Conservation (phyloP, 1,284 basidiomycete species). For the Baeospora myosura region DNA sequence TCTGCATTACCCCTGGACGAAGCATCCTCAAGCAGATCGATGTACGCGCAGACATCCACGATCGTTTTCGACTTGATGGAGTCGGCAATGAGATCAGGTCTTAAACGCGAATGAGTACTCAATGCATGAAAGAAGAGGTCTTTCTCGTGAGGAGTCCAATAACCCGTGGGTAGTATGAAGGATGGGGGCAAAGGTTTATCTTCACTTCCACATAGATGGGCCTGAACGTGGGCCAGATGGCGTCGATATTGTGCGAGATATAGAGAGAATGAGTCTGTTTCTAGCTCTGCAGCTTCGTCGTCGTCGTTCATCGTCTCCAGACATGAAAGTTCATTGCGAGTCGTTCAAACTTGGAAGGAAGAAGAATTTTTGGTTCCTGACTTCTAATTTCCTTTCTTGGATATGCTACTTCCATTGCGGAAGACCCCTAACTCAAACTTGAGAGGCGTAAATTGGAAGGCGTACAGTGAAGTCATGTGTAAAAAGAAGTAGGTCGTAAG, state of each 20-base stretch:
- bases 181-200: slow-evolving; percentile 27
- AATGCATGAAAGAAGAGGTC: slow-evolving; percentile 64
- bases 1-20: slow-evolving; percentile 10
- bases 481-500: too few species aligned
- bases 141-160: slow-evolving; percentile 66
- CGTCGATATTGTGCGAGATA: slow-evolving; percentile 24
- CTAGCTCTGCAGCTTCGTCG: slow-evolving; percentile 12
- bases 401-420: too few species aligned
- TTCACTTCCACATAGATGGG: slow-evolving; percentile 25
- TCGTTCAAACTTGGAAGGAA: too few species aligned
- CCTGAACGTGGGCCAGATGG: slow-evolving; percentile 25
- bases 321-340: slow-evolving; percentile 12
- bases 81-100: slow-evolving; percentile 67
- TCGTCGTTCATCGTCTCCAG: slow-evolving; percentile 18
- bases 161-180: slow-evolving; percentile 36
- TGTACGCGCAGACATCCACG: slow-evolving; percentile 54
- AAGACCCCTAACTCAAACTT: too few species aligned
- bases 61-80: slow-evolving; percentile 55
- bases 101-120: slow-evolving; percentile 52
- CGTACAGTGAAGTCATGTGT: too few species aligned
- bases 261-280: slow-evolving; percentile 7
- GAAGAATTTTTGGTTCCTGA: too few species aligned
- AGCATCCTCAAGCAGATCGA: slow-evolving; percentile 42
- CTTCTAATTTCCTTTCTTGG: too few species aligned
- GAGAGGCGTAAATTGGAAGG: too few species aligned